A percentile compares a stretch with the other conserved stretches of the same genome.
Evolutionary conservation across 2,329 filamentous ascomycete genomes (phyloP).

Genomic region (Arthrobotrys sinensis): DNA sequence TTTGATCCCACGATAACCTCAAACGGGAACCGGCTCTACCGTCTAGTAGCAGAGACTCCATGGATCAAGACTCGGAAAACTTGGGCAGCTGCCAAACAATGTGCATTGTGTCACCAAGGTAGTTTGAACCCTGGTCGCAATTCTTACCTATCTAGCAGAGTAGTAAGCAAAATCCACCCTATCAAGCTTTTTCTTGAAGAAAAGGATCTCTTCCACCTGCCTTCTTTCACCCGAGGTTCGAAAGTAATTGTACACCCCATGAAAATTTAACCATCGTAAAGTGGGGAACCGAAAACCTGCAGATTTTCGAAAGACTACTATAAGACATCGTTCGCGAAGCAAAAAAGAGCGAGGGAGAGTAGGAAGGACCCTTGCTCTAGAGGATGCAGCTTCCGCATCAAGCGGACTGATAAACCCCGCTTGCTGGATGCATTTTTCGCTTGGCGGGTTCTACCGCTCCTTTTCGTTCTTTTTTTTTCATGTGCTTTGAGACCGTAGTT

Average conservation of each 20-base stretch:
- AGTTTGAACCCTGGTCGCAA: no score
- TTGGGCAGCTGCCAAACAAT: conserved; percentile 12
- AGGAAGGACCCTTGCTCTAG: not conserved
- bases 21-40: not conserved
- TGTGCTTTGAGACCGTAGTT: not conserved
- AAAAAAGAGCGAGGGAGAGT: not conserved
- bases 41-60: no score
- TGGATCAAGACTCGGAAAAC: conserved; percentile 12
- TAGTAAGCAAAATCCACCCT: not conserved
- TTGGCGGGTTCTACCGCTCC: not conserved
- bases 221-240: conserved; percentile 3
- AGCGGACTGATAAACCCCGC: conserved; percentile 15
- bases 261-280: not conserved
- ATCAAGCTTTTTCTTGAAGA: conserved; percentile 7
- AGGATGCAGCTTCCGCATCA: conserved; percentile 23
- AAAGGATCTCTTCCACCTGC: not conserved
- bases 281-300: conserved; percentile 11
- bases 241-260: not conserved
- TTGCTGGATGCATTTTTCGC: not conserved
- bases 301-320: not conserved
- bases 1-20: not conserved
- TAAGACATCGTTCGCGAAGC: not conserved
- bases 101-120: conserved; percentile 16
- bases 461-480: not conserved
- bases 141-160: no score